These are phyloP conservation scores for Fraxinus quadrangulata DNA, from an alignment of 257 asterid species.

Conservation along the genomic window DNA sequence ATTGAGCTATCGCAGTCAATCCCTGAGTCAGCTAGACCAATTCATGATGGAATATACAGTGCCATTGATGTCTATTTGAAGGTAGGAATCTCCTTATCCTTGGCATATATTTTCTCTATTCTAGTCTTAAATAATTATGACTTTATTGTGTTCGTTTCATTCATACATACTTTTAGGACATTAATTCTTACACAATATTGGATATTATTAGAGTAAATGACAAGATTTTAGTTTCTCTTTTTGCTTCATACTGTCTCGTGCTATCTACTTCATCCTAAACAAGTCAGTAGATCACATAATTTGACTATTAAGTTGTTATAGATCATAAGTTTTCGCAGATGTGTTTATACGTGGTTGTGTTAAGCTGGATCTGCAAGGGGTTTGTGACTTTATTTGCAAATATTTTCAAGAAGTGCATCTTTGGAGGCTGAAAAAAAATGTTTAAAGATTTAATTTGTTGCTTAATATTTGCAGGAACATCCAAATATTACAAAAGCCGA, in stretches of 20 bases:
- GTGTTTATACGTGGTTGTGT: too few species aligned
- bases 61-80: slow-evolving; percentile 76
- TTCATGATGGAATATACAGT: slow-evolving; percentile 70
- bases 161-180: neutral
- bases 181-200: too few species aligned
- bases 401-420: neutral
- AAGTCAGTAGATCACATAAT: too few species aligned
- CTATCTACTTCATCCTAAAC: too few species aligned
- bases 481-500: slow-evolving; percentile 60
- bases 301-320: too few species aligned
- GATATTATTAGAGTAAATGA: too few species aligned
- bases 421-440: neutral
- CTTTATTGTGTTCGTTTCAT: neutral
- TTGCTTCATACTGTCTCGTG: too few species aligned
- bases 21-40: slow-evolving; percentile 78
- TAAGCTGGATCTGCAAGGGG: neutral
- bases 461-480: slow-evolving; percentile 52
- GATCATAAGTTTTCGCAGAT: too few species aligned
- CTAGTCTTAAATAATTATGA: neutral
- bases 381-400: neutral
- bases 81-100: slow-evolving; percentile 35
- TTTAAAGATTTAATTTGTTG: neutral
- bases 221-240: too few species aligned
- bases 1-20: slow-evolving; percentile 56
- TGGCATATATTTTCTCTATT: neutral